Evolutionary conservation across 2,329 filamentous ascomycete genomes (phyloP).

Genomic region (Cadophora sp.): DNA sequence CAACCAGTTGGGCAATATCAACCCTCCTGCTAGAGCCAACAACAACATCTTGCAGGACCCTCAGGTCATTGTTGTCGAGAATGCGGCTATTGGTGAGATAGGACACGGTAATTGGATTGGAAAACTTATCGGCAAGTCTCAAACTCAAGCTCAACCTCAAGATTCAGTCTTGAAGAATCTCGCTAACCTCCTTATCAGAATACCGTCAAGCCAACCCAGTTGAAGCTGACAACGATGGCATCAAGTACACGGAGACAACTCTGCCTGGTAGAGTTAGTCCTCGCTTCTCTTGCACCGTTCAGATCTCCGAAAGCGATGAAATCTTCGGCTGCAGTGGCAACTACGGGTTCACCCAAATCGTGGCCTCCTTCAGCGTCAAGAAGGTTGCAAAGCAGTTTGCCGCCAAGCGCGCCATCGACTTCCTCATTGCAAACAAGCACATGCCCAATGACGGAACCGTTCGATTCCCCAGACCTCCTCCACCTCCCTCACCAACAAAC

Average conservation of each 20-base stretch:
- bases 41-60: constrained; percentile 27
- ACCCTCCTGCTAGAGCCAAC: constrained; percentile 13
- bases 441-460: constrained; percentile 40
- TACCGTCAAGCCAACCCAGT: constrained; percentile 35
- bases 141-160: not conserved
- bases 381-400: constrained; percentile 43
- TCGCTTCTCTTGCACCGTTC: constrained; percentile 35
- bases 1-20: not conserved
- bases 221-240: not conserved
- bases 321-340: constrained; percentile 30
- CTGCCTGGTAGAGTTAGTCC: not conserved
- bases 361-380: constrained; percentile 37
- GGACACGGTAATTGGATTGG: constrained; percentile 43
- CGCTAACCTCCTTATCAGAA: constrained; percentile 30
- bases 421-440: constrained; percentile 39
- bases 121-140: constrained; percentile 36
- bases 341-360: not conserved
- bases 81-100: constrained; percentile 32
- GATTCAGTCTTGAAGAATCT: not conserved
- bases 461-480: constrained; percentile 36
- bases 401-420: constrained; percentile 43
- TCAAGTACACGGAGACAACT: not conserved
- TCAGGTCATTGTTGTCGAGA: constrained; percentile 25
- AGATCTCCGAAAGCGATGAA: constrained; percentile 34
- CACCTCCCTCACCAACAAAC: constrained; percentile 9